phyloP scores from a whole-genome alignment of 2,329 filamentous ascomycete species.

The Epichloe scottii region DNA sequence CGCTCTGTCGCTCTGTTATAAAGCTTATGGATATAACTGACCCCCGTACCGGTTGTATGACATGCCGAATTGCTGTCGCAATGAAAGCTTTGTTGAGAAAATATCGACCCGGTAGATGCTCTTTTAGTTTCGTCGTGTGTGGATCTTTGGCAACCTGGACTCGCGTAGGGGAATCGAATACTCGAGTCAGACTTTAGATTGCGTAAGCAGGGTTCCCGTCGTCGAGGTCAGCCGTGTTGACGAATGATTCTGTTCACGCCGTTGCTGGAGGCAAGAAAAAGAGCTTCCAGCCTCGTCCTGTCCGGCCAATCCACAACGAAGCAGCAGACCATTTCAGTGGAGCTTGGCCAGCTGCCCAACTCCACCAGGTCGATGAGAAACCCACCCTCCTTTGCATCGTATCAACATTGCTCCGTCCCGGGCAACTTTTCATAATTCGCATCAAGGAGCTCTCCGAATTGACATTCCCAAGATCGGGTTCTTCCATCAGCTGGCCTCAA shows the following conservation, averaged over 20 bases:
- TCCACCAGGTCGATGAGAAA: background rate
- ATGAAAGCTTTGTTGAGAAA: background rate
- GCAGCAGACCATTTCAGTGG: conserved; percentile 1
- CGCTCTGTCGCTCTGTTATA: background rate
- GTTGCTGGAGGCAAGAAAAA: background rate
- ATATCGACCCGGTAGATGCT: background rate
- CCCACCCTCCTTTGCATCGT: conserved; percentile 7
- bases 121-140: background rate
- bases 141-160: background rate
- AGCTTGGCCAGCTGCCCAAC: background rate
- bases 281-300: conserved; percentile 1
- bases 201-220: background rate
- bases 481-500: background rate
- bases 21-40: conserved; percentile 15
- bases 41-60: conserved; percentile 51
- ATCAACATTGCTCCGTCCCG: conserved; percentile 19
- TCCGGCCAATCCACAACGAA: background rate
- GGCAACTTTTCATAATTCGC: background rate
- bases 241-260: background rate
- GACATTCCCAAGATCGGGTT: no score
- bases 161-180: background rate
- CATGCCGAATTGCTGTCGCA: conserved; percentile 24
- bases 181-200: background rate
- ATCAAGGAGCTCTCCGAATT: background rate
- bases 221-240: background rate